Conservation (phyloP, 2,329 filamentous ascomycete species). For the Stachybotrys chlorohalonatus region DNA sequence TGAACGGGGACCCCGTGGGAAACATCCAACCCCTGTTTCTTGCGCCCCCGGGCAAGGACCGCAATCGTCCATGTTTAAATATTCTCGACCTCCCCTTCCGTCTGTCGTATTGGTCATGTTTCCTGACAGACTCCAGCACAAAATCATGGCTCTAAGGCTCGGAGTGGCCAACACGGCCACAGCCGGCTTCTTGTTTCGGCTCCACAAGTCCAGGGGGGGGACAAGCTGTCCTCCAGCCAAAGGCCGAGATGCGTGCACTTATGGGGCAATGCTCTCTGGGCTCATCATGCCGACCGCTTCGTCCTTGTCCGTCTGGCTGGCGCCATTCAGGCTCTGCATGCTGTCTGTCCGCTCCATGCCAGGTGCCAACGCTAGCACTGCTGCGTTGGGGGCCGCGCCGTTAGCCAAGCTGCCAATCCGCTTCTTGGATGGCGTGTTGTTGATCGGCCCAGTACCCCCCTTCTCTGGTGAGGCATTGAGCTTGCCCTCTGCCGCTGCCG, state of each 20-base stretch:
- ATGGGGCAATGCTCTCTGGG: conserved; percentile 62
- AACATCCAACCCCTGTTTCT: not conserved
- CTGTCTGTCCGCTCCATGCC: conserved; percentile 52
- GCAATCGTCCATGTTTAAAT: not conserved
- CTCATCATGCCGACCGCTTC: conserved; percentile 72
- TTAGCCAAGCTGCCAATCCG: conserved; percentile 30
- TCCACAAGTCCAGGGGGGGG: not conserved
- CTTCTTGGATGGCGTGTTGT: conserved; percentile 43
- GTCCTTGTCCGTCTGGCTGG: conserved; percentile 60
- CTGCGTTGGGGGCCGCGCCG: conserved; percentile 26
- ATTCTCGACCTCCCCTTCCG: too few species aligned
- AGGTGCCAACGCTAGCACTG: conserved; percentile 29
- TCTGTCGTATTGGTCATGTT: too few species aligned
- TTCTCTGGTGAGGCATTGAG: conserved; percentile 27
- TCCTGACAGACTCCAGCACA: too few species aligned
- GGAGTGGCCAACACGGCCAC: too few species aligned
- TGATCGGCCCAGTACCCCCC: conserved; percentile 21
- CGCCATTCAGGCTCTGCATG: conserved; percentile 46
- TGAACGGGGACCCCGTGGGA: not conserved
- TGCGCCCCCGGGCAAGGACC: not conserved
- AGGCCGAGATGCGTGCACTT: conserved; percentile 2
- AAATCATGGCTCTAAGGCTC: too few species aligned
- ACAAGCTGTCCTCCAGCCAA: not conserved
- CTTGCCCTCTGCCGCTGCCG: conserved; percentile 41
- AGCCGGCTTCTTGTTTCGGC: not conserved